Evolutionary conservation across 2,329 filamentous ascomycete genomes (phyloP), one percentile per base, ranked within the genome.

Genomic region (Alternaria sp.): DNA sequence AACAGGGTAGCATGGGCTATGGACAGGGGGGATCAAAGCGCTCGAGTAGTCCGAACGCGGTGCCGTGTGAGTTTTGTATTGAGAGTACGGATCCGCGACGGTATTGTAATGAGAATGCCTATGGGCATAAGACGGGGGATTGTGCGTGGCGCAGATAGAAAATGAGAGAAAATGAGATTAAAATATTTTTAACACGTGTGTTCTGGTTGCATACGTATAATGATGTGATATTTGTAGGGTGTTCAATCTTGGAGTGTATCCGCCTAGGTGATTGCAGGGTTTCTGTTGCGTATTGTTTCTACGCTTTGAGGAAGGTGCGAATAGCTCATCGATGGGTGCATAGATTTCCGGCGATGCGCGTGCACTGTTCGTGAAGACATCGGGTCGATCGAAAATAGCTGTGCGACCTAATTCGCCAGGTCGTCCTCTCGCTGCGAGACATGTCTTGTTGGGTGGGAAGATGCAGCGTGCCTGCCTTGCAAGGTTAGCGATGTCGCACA

Each of bases 51-150:
- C 30, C 13, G 5, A 36, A 54, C n/a, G 45, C 46, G 5, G 21
- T 36, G 19, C 65, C 65, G 15, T 67, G 62, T n/a, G 28, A 58
- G 1, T 32, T 11, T 7, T 65, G 62, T 40, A 60, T 65, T 12
- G 30, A 54, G 44, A 57, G 55, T 21, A 50, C 25, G 0, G 56
- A 65, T 21, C 58, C 56, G n/a, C 28, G 17, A 44, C n/a, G 62
- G 25, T 28, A 59, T 49, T 28, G 25, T 4, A 46, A 40, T 4
- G 26, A 23, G 1, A n/a, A 26, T 17, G 64, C 61, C 1, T 66
- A 61, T 44, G 36, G 23, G 23, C 64, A 66, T 49, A 17, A 19
- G 5, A 49, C 25, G 10, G 30, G n/a, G 25, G 57, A 66, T 6
- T 66, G 64, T 58, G 13, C 13, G 6, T 61, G 55, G 45, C 15